Base-by-base conservation (phyloP, 768 basidiomycete species). In the Suillus fuscotomentosus region DNA sequence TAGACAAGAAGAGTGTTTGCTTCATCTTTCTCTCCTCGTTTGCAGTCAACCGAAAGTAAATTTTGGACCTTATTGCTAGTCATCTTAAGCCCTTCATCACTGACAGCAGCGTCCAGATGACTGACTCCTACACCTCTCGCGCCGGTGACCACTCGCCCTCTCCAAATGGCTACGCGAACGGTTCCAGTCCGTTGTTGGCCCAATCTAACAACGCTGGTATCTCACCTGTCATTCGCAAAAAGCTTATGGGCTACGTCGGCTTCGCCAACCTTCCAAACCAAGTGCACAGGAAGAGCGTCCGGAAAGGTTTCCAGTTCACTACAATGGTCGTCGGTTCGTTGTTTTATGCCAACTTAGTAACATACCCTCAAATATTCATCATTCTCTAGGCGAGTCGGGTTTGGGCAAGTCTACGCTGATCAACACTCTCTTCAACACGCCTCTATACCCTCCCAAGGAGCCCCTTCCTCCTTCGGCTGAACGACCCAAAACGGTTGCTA, bases 261-360 rank as follows among this genome's bases (percentile, higher is more conserved):
- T 97, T 99, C 75, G 94, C 96, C 75, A 99, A 97, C 78, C 86
- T 99, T 60, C 97, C 97, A 59, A 99, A 99, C 85, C 97, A 99
- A 79, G 97, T 99, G 53, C 97, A 99, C 81, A 90, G 97, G 79
- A 94, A 97, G 83, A 97, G 95, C 72, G 92, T 97, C 56, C 86
- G 95, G 82, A 98, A 95, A 80, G 97, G 97, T 53, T 99, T 99
- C 85, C 94, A 99, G 78, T 99, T 99, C 82, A 97, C 95, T 62
- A 85, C 89, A 69, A 99, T 99, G 97, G 97, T 99, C 67, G 97
- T 99, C 75, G 97, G 97, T 97, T 70, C 73, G 95, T 89, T 56
- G 61, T 62, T 68, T 67, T 65, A 64, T 48, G 53, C 67, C 69
- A 17, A 60, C 62, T 50, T 24, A 24, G 11, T 50, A 63, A 65